Conservation (phyloP, 2,329 filamentous ascomycete species). For the Sclerotinia trifoliorum region DNA sequence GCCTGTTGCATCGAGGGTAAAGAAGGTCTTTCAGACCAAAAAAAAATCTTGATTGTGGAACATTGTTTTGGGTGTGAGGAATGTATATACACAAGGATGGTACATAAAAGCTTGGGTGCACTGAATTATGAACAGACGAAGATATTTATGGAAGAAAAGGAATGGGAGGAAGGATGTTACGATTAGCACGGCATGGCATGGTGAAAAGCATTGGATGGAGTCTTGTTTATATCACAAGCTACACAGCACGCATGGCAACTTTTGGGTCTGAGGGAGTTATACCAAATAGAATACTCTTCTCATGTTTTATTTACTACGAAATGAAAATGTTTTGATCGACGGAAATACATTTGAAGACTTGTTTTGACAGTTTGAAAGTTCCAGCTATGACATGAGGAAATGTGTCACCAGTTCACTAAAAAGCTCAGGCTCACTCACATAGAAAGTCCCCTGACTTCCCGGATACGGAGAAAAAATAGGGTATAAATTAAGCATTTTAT, state of each 20-base stretch:
- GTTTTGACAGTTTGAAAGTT: too few relatives aligned
- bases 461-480: constrained; percentile 9
- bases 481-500: background rate
- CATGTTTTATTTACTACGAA: background rate
- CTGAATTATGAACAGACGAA: background rate
- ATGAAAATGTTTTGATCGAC: background rate
- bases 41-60: background rate
- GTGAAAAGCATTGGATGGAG: constrained; percentile 14
- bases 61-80: background rate
- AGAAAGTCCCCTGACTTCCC: background rate
- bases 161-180: background rate
- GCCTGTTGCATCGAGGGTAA: constrained; percentile 3
- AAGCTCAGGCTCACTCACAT: background rate
- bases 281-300: constrained; percentile 16
- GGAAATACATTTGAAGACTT: background rate
- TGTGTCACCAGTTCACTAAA: too few relatives aligned
- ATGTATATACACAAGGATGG: constrained; percentile 1
- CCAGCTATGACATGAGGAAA: too few relatives aligned
- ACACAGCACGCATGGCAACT: background rate
- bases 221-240: constrained; percentile 13
- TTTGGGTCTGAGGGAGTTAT: background rate
- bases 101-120: background rate
- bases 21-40: background rate
- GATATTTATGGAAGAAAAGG: background rate
- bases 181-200: background rate